A percentile compares a stretch with the other conserved stretches of the same genome.
These are phyloP conservation scores for Rosa hybrid DNA, from an alignment of 331 rosid species.

Conservation along the genomic window DNA sequence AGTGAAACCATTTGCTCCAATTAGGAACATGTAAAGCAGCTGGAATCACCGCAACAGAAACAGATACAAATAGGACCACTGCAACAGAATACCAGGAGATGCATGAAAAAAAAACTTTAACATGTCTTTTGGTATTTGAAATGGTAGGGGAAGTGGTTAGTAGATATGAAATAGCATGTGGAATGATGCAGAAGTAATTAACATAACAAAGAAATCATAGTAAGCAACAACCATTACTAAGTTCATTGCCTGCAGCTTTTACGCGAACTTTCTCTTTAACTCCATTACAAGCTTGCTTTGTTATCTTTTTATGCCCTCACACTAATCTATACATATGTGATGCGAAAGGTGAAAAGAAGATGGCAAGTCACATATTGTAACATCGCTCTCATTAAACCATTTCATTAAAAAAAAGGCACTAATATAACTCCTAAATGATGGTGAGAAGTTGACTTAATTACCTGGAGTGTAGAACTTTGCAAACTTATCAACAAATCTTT, in stretches of 20 bases:
- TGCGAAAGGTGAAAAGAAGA: not conserved
- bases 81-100: not conserved
- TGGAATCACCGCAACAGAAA: constrained; percentile 68
- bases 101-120: not conserved
- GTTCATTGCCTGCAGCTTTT: not conserved
- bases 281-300: not conserved
- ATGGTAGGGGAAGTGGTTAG: not conserved
- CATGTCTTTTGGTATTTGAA: not conserved
- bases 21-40: constrained; percentile 41
- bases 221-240: not conserved
- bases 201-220: not conserved
- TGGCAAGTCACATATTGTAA: not conserved
- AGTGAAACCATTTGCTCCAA: constrained; percentile 67
- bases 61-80: constrained; percentile 32
- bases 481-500: constrained; percentile 77
- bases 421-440: not conserved
- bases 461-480: constrained; percentile 92
- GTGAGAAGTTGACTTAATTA: constrained; percentile 7
- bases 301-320: not conserved
- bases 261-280: not conserved
- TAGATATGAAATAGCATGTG: not conserved
- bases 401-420: not conserved
- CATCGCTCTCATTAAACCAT: not conserved
- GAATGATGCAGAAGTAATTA: not conserved
- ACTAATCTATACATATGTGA: not conserved